These are phyloP conservation scores for Phytophthora cajani DNA, from an alignment of 352 stramenopile species.

Conservation along the genomic window DNA sequence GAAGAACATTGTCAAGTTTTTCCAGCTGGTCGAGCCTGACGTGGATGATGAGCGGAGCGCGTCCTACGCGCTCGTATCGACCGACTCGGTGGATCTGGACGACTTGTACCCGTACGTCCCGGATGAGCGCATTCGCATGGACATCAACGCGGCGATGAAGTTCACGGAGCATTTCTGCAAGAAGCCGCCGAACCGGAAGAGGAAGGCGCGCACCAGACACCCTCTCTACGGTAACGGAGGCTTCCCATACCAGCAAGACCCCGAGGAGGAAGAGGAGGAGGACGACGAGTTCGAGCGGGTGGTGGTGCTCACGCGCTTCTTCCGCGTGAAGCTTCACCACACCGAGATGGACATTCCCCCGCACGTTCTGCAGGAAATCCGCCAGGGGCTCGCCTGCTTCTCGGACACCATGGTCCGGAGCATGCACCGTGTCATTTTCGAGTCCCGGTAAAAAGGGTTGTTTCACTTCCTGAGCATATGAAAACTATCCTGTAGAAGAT, in stretches of 20 bases:
- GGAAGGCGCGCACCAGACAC: conserved; percentile 21
- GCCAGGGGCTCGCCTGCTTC: conserved; percentile 41
- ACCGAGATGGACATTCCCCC: conserved; percentile 42
- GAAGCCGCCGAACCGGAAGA: conserved; percentile 23
- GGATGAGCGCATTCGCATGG: conserved; percentile 48
- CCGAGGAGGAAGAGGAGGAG: conserved; percentile 21
- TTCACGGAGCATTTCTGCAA: conserved; percentile 50
- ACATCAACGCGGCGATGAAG: conserved; percentile 55
- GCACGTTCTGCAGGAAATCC: conserved; percentile 42
- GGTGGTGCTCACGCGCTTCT: conserved; percentile 43
- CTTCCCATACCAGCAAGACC: conserved; percentile 22
- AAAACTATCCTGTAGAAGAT: conserved; percentile 24
- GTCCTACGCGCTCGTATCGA: conserved; percentile 45
- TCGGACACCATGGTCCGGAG: conserved; percentile 48
- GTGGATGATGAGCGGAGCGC: conserved; percentile 14
- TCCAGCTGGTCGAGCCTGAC: conserved; percentile 40
- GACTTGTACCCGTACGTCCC: conserved; percentile 59
- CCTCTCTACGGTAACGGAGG: conserved; percentile 24
- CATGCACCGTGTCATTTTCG: conserved; percentile 48
- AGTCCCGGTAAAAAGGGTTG: conserved; percentile 19
- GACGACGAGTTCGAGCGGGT: conserved; percentile 41
- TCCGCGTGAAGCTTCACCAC: conserved; percentile 44
- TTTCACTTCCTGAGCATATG: background rate
- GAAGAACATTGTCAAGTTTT: conserved; percentile 61
- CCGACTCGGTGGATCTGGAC: conserved; percentile 59